Conservation (phyloP, 1,284 basidiomycete species). For the Sanguinoderma infundibulare region DNA sequence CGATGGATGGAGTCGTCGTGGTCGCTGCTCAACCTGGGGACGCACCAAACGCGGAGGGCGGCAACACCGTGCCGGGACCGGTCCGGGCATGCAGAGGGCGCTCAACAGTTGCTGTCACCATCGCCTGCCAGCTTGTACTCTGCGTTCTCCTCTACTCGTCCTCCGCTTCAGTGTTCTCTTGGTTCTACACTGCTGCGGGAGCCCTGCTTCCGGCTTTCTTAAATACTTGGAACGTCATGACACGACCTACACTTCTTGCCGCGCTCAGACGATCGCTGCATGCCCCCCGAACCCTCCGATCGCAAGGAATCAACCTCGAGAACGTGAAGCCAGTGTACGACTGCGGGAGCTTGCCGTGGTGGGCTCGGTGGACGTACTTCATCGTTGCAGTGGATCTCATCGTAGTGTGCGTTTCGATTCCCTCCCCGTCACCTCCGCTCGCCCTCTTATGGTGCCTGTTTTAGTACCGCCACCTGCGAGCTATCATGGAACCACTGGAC, state of each 20-base stretch:
- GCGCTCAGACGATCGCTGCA: constrained; percentile 3
- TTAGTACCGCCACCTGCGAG: constrained; percentile 39
- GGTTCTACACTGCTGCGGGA: no score
- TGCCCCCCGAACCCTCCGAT: constrained; percentile 17
- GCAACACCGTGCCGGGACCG: background rate
- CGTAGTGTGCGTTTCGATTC: constrained; percentile 36
- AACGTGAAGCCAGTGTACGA: constrained; percentile 34
- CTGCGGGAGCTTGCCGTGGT: constrained; percentile 37
- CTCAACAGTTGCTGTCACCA: no score
- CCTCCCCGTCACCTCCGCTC: background rate
- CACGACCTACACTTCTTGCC: background rate
- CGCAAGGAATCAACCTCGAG: constrained; percentile 20
- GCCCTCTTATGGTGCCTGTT: background rate
- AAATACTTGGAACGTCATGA: background rate
- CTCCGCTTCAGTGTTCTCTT: no score
- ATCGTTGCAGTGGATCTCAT: constrained; percentile 40
- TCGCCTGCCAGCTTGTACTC: background rate
- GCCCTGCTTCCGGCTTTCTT: background rate
- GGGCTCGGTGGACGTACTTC: constrained; percentile 41
- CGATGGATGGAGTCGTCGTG: no score
- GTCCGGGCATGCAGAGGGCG: background rate
- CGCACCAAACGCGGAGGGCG: no score
- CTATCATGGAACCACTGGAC: constrained; percentile 46
- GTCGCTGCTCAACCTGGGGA: no score
- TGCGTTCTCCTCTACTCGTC: no score